These are phyloP conservation scores for Aegilops umbellulata DNA, from an alignment of 176 grass and related monocot species.

Conservation along the genomic window DNA sequence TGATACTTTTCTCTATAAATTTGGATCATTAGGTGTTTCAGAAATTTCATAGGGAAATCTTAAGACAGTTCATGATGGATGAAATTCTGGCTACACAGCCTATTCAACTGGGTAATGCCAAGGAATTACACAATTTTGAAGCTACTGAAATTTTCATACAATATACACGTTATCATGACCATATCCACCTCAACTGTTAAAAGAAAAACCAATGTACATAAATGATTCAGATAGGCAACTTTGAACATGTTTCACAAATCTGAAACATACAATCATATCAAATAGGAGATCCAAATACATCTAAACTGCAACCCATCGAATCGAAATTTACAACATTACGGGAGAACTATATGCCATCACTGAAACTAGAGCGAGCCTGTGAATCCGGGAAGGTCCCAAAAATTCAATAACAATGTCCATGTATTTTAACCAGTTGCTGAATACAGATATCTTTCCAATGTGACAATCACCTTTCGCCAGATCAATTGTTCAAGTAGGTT, in stretches of 20 bases:
- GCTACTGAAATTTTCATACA: neutral
- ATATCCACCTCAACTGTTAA: neutral
- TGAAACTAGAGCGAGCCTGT: conserved; percentile 22
- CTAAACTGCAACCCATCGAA: conserved; percentile 41
- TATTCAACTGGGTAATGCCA: too few relatives aligned
- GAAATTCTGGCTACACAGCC: too few relatives aligned
- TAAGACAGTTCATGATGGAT: too few relatives aligned
- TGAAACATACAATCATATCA: conserved; percentile 33
- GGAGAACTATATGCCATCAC: conserved; percentile 48
- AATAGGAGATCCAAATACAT: conserved; percentile 7
- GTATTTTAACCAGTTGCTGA: conserved; percentile 30
- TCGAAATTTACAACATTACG: conserved; percentile 37
- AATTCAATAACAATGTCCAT: conserved; percentile 44
- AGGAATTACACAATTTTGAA: neutral
- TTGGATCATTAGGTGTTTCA: too few relatives aligned
- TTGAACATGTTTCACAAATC: conserved; percentile 17
- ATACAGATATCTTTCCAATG: conserved; percentile 2
- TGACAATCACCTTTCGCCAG: neutral
- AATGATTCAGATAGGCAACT: conserved; percentile 19
- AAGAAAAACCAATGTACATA: neutral
- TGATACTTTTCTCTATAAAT: too few relatives aligned
- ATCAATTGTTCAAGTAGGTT: neutral
- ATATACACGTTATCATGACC: neutral
- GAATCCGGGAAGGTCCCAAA: conserved; percentile 23
- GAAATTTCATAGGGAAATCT: too few relatives aligned